These are phyloP conservation scores for Termitomyces sp. DNA, from an alignment of 768 basidiomycete genomes.

Conservation along the genomic window DNA sequence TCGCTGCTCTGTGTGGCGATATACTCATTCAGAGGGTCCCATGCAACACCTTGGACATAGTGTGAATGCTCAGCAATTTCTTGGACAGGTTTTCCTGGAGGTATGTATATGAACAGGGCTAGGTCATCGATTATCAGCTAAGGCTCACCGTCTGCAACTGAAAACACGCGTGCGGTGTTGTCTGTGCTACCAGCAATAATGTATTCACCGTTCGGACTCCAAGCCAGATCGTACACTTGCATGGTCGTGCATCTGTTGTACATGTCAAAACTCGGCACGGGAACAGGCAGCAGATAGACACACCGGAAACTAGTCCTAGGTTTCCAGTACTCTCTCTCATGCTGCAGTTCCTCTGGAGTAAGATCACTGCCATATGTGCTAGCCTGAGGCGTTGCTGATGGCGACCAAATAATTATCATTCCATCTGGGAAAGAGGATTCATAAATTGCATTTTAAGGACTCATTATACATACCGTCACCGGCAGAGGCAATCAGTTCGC, in stretches of 20 bases:
- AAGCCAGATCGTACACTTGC: conserved; percentile 97
- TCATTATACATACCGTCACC: conserved; percentile 75
- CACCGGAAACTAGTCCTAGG: conserved; percentile 81
- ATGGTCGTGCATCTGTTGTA: conserved; percentile 78
- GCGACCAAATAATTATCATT: conserved; percentile 96
- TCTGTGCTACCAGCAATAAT: conserved; percentile 97
- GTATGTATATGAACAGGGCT: conserved; percentile 5
- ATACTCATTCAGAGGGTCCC: conserved; percentile 97
- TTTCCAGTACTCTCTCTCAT: conserved; percentile 96
- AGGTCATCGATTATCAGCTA: neutral
- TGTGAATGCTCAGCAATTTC: conserved; percentile 94
- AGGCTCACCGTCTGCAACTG: conserved; percentile 61
- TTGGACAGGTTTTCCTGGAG: conserved; percentile 74
- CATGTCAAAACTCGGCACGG: neutral
- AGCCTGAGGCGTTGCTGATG: conserved; percentile 64
- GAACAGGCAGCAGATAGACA: conserved; percentile 4
- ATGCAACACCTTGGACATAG: conserved; percentile 97
- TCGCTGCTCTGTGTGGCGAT: conserved; percentile 98
- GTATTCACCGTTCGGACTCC: conserved; percentile 94
- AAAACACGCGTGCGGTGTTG: conserved; percentile 85
- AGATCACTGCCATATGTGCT: conserved; percentile 81
- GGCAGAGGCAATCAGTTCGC: conserved; percentile 90
- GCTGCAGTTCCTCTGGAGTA: conserved; percentile 70
- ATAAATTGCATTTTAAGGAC: conserved; percentile 7
- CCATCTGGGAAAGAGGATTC: conserved; percentile 58